Evolutionary conservation across 176 grass and related monocot species (phyloP).

Genomic region (Eragrostis curvula): DNA sequence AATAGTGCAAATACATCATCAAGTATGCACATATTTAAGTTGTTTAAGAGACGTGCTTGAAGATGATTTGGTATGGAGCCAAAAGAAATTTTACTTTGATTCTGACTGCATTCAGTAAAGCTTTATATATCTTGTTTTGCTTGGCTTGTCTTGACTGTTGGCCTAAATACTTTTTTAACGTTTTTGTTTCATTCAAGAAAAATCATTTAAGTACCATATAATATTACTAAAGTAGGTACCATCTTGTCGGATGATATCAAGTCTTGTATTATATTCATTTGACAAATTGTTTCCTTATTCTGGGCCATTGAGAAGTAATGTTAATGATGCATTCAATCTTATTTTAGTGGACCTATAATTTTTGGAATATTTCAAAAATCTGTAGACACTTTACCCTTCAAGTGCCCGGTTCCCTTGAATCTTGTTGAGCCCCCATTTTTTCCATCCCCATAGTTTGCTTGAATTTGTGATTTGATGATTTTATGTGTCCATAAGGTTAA

Average conservation of each 20-base stretch:
- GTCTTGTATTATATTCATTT: not conserved
- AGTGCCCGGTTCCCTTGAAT: not conserved
- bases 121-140: not conserved
- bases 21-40: not conserved
- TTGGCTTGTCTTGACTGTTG: not conserved
- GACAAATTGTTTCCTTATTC: not conserved
- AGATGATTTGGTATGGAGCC: conserved; percentile 3
- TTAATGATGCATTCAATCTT: too few relatives aligned
- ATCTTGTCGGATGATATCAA: not conserved
- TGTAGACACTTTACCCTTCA: not conserved
- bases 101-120: too few relatives aligned
- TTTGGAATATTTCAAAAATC: not conserved
- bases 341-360: not conserved
- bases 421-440: not conserved
- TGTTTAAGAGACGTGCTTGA: not conserved
- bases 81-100: not conserved
- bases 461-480: not conserved
- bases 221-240: not conserved
- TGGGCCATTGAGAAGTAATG: too few relatives aligned
- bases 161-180: not conserved
- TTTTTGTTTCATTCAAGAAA: not conserved
- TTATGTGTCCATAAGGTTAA: not conserved
- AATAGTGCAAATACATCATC: not conserved
- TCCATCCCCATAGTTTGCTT: not conserved
- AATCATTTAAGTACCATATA: not conserved